These are phyloP conservation scores for Eimeria praecox DNA, from an alignment of 169 alveolate genomes.

Conservation along the genomic window DNA sequence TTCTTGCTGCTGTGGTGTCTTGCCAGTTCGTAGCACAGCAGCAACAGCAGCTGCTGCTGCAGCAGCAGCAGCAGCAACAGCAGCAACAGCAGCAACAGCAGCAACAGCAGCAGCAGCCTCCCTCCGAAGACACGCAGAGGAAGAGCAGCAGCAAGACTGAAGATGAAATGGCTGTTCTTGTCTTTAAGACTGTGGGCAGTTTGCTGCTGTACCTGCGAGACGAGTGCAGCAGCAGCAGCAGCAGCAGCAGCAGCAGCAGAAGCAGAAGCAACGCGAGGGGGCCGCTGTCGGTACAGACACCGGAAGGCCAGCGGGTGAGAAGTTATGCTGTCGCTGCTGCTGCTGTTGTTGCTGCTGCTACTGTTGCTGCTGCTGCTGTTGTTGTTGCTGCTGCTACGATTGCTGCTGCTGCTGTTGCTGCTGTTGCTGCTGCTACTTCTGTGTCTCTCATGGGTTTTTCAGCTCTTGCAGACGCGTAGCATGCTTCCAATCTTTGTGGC, in stretches of 20 bases:
- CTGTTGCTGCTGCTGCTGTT: conserved; percentile 37
- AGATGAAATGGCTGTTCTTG: conserved; percentile 16
- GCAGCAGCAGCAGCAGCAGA: conserved; percentile 63
- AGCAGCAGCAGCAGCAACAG: not conserved
- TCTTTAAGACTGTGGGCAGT: not conserved
- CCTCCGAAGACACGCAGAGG: not conserved
- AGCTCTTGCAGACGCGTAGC: not conserved
- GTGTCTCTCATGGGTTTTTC: conserved; percentile 18
- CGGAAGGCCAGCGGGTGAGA: conserved; percentile 54
- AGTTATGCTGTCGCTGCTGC: not conserved
- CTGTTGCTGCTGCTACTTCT: conserved; percentile 19
- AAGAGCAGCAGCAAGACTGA: not conserved
- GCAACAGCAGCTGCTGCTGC: not conserved
- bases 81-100: conserved; percentile 22
- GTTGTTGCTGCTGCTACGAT: not conserved
- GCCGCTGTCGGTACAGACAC: conserved; percentile 28
- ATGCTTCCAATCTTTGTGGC: not conserved
- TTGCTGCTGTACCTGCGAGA: conserved; percentile 24
- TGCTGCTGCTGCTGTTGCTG: conserved; percentile 18
- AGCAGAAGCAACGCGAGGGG: conserved; percentile 48
- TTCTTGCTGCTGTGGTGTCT: conserved; percentile 42
- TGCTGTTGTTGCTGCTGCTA: conserved; percentile 37
- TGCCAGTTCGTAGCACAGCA: conserved; percentile 45
- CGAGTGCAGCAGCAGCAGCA: conserved; percentile 59
- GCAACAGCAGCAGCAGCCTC: conserved; percentile 2